Evolutionary conservation across 2,329 filamentous ascomycete species (phyloP), one percentile per base, ranked within the genome.

Genomic region (Diplodia mutila): DNA sequence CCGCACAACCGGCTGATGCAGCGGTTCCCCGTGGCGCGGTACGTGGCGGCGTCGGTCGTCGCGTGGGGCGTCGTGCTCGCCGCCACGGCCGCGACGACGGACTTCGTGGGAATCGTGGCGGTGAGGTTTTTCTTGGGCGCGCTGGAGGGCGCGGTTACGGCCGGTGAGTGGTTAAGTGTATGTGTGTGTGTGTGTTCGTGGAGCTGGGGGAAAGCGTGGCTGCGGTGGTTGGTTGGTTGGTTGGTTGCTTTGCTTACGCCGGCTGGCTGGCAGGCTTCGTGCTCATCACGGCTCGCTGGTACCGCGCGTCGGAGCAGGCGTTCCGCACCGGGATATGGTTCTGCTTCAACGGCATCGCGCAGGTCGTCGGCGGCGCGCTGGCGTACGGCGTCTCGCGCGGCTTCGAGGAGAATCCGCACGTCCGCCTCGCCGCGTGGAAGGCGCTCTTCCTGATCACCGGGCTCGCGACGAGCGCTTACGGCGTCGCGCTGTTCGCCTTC

Each of bases 41-140:
- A 59, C 6, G 54, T 59, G 3, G n/a, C 54, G 2, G 34, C 27
- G 1, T 85, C 84, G 71, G 80, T 84, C 0, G 77, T 87, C 55
- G 77, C 80, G 42, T 88, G 85, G 82, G 85, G 84, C 16, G 29
- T 54, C 4, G 49, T 66, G 0, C 49, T 69, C 11, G 48, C 53
- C 1, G 11, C 51, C 21, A 61, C 51, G 23, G 42, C 54, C 1
- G 52, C 2, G 8, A 55, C 53, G 34, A 69, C 49, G 46, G 69
- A 59, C 14, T 75, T 71, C 59, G 73, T 70, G 11, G 69, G 67
- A 1, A 61, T 73, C 5, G 27, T 90, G 21, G 78, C 82, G 0
- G 85, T 90, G 2, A 84, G 90, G 6, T 90, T 87, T 0, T 77
- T 92, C 7, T 83, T 92, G 5, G 90, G 90, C 59, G 85, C 90